Evolutionary conservation across 169 alveolate species (phyloP), one percentile per base, ranked within the genome.

Genomic region (Perkinsus olseni): DNA sequence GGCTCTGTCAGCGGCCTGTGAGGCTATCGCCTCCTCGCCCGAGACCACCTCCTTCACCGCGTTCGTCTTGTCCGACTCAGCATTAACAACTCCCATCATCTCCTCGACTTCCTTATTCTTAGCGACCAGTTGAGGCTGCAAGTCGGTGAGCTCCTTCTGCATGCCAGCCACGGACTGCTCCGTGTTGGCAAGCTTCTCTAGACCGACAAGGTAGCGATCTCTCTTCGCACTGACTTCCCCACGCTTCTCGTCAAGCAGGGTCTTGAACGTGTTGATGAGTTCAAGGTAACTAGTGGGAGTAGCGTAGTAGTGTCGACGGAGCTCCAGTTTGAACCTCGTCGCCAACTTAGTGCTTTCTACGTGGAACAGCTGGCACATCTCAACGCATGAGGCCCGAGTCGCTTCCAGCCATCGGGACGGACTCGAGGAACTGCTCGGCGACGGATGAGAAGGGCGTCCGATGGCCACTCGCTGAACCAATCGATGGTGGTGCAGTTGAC

Each of bases 391-490:
- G 36, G 94, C 94, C 62, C 96, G 94, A 0, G 96, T 96, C 91
- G 96, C 95, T 48, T 94, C n/a, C 96, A 82, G 97, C 98, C 97
- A 98, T 97, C 74, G 96, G 97, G 50, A 91, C 92, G 36, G 92
- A 37, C 74, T 93, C 94, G 74, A 97, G 94, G 96, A 97, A 97
- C 91, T 96, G 96, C 93, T 94, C 94, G 11, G 99, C 99, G 0
- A 98, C 99, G 38, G 98, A 95, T 38, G n/a, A 96, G 97, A 36
- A 98, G 94, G 0, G 99, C 99, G 94, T 98, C 98, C 74, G 96
- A 95, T 10, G 99, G 99, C 99, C 99, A 98, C 51, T 96, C 98
- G 50, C 97, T 96, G 95, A 97, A 98, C 99, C 99, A 97, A 94
- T 97, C 99, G 92, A 98, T 97, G 50, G 95, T 93, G 91, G 96